Percentiles rank a stretch among this genome's conserved stretches.
Evolutionary conservation across 768 basidiomycete species (phyloP).

Genomic region (Mycena kentingensis): DNA sequence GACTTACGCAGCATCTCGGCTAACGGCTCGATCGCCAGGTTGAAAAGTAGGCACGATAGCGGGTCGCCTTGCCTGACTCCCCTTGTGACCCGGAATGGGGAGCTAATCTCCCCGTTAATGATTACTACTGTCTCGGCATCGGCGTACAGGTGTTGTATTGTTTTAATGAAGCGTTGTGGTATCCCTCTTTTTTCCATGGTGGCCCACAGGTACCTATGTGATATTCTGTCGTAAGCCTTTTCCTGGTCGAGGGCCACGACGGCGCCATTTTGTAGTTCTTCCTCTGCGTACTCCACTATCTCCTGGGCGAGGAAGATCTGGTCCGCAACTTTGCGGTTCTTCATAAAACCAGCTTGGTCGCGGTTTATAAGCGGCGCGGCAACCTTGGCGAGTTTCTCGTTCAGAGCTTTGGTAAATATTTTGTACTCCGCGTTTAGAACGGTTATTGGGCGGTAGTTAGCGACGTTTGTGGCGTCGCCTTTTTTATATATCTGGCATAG

Average conservation of each 20-base stretch:
- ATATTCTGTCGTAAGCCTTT: background rate
- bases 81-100: conserved; percentile 11
- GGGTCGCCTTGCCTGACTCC: conserved; percentile 38
- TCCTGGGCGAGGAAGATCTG: conserved; percentile 22
- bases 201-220: conserved; percentile 20
- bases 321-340: conserved; percentile 23
- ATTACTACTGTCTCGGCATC: conserved; percentile 7
- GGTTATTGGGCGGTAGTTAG: conserved; percentile 25
- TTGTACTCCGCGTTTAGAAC: conserved; percentile 25
- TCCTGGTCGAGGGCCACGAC: conserved; percentile 1
- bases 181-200: background rate
- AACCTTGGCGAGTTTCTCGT: background rate
- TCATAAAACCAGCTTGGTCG: conserved; percentile 28
- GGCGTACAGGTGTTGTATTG: conserved; percentile 23
- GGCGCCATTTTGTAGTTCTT: conserved; percentile 11
- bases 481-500: conserved; percentile 33
- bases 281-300: conserved; percentile 10
- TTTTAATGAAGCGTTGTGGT: conserved; percentile 15
- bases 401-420: conserved; percentile 11
- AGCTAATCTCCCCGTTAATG: conserved; percentile 22
- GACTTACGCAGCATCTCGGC: conserved; percentile 33
- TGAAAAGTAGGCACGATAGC: conserved; percentile 41
- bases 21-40: conserved; percentile 45
- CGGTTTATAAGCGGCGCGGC: conserved; percentile 1
- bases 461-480: conserved; percentile 20